Evolutionary conservation across 2,329 filamentous ascomycete species (phyloP).

Genomic region (Cucurbitaria berberidis): DNA sequence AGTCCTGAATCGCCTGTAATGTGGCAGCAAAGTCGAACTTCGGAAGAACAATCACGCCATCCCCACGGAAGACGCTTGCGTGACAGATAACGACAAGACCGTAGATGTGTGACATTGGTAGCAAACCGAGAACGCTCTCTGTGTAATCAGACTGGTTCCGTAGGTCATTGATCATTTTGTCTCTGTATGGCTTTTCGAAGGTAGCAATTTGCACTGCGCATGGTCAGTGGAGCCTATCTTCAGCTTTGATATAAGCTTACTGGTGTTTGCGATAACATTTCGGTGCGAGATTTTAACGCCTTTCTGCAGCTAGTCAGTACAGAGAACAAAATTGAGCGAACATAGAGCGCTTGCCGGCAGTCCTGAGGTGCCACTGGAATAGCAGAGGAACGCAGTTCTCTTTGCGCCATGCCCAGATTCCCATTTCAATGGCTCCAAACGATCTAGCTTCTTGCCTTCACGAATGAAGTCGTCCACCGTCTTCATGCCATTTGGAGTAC

Average conservation of each 20-base stretch:
- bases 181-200: slow-evolving; percentile 56
- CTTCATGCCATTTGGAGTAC: slow-evolving; percentile 60
- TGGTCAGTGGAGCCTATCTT: slow-evolving; percentile 4
- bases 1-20: slow-evolving; percentile 68
- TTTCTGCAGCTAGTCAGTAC: slow-evolving; percentile 60
- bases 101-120: slow-evolving; percentile 85
- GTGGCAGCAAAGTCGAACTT: slow-evolving; percentile 76
- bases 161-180: slow-evolving; percentile 45
- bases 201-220: slow-evolving; percentile 61
- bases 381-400: slow-evolving; percentile 77
- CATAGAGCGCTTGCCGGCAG: slow-evolving; percentile 63
- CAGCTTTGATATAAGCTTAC: slow-evolving; percentile 18
- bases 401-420: slow-evolving; percentile 68
- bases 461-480: slow-evolving; percentile 71
- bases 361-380: slow-evolving; percentile 80
- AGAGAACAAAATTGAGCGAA: not conserved
- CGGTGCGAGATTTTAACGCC: slow-evolving; percentile 82
- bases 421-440: slow-evolving; percentile 65
- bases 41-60: slow-evolving; percentile 73
- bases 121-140: slow-evolving; percentile 68
- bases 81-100: slow-evolving; percentile 74
- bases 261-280: slow-evolving; percentile 78
- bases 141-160: slow-evolving; percentile 53
- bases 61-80: slow-evolving; percentile 70
- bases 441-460: slow-evolving; percentile 62